Conservation (phyloP, 78 protist species). For the Emiliania huxleyi region DNA sequence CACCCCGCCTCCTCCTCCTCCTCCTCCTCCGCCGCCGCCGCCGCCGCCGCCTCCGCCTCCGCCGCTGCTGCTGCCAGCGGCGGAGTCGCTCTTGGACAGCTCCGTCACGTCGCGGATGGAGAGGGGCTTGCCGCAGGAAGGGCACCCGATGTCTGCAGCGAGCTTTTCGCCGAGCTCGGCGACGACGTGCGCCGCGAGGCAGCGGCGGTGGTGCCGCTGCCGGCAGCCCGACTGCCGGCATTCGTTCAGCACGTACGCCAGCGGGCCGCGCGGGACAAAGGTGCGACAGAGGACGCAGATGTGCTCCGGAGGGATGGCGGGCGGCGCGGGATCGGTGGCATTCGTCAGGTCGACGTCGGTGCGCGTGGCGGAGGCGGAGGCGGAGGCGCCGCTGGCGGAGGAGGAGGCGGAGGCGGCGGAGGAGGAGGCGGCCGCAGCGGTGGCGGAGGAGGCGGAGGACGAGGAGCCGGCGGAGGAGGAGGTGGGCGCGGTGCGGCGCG, state of each 20-base stretch:
- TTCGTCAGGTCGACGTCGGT: not conserved
- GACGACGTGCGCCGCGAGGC: not conserved
- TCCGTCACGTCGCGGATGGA: not conserved
- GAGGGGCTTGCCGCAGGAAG: not conserved
- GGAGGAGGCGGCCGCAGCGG: too few species aligned
- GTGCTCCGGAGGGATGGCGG: not conserved
- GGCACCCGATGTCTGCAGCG: not conserved
- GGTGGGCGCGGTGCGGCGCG: too few species aligned
- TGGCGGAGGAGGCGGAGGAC: too few species aligned
- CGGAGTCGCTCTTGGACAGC: not conserved
- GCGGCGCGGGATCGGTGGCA: not conserved
- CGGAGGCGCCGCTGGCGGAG: too few species aligned
- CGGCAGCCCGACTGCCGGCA: not conserved
- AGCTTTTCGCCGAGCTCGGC: not conserved
- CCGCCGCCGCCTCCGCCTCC: too few species aligned
- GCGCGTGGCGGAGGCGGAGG: too few species aligned
- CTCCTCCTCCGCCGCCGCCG: too few species aligned
- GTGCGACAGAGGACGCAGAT: not conserved
- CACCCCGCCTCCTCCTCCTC: too few species aligned
- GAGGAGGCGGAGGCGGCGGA: too few species aligned
- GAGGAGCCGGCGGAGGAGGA: too few species aligned
- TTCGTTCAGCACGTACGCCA: not conserved
- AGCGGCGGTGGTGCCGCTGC: not conserved
- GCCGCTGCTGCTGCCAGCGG: not conserved
- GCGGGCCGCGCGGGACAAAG: not conserved